Base-by-base conservation (phyloP, 441 rosid species). In the Raphanus hybrid region DNA sequence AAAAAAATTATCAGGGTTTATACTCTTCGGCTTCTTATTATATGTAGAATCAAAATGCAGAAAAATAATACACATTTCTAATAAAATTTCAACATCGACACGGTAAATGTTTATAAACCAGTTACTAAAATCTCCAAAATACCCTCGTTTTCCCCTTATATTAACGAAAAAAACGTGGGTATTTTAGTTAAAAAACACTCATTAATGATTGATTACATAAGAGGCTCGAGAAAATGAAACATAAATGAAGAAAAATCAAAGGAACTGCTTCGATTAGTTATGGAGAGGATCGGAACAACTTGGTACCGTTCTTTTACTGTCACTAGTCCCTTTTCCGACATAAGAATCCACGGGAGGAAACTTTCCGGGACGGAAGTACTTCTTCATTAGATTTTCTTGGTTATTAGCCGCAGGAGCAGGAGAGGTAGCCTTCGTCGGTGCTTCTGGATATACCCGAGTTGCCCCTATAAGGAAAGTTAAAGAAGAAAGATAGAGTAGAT, bases 251-350 rank as follows among this genome's bases (percentile, higher is more conserved):
- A 29, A 66, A 16, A 75, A 20, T 39, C 32, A 70, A 64, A 71
- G 75, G 37, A 57, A 60, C 26, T 72, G 43, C 60, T 69, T 78
- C 61, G 60, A 73, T 88, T 89, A 90, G 85, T 93, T 93, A 82
- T 93, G 98, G 78, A 93, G 91, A 82, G 96, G 94, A 87, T 93
- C 98, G 70, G 98, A 97, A 85, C 98, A 89, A 75, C 96, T 93
- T 82, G 97, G 96, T n/a, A 93, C 94, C 64, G 67, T 85, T 86
- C 98, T 81, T 76, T 93, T 89, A 85, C 64, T 82, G 10, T 87
- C 91, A 45, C 82, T 84, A 69, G 85, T 73, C 67, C 88, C 92
- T 63, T 82, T 75, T 26, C 64, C 75, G 37, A 32, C 75, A 77
- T 48, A 78, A 62, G 73, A 78, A 78, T 75, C 81, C 76, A 74